Evolutionary conservation across 2,329 filamentous ascomycete genomes (phyloP), one percentile per base, ranked within the genome.

Genomic region (Anisogramma anomala): DNA sequence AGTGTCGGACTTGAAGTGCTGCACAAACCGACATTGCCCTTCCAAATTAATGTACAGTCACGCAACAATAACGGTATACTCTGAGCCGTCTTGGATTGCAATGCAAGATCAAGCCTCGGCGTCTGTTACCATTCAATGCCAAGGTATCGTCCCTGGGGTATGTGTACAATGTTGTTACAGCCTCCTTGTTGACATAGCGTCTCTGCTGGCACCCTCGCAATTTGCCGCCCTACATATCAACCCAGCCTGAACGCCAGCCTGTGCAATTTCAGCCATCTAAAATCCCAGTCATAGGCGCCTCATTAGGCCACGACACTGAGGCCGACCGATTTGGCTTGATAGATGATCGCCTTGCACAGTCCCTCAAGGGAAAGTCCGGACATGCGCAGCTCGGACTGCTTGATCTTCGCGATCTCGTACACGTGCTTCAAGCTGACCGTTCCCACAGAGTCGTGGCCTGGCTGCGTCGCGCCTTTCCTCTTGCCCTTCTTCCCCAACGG

Each of bases 341-440:
- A 79, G 51, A 89, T 84, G 46, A 89, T 68, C 41, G 78, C 76
- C 62, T 73, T 79, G 64, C 82, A 86, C 20, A 89, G 56, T 1
- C 80, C 79, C 58, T 86, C 70, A 39, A 88, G 61, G 35, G 74
- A 71, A 53, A 85, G 58, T 2, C 82, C 84, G 2, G 82, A 85
- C 48, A 89, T 62, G 44, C 84, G 72, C 47, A 79, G 65, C 63
- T 91, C 84, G 39, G 72, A 68, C 51, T 85, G 82, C 73, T 98
- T 98, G 57, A 98, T 93, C 71, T 85, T 88, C 50, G 91, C 91
- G 62, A 98, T 96, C 67, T 96, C 89, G 65, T 87, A 96, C 17
- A 98, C 69, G 65, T 98, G 91, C 70, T 98, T 98, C 55, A 98
- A 66, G 54, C 82, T 91, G 42, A 98, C 73, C 3, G 76, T 82